Evolutionary conservation across 1,284 basidiomycete species (phyloP).

Genomic region (Ceraceosorus guamensis): DNA sequence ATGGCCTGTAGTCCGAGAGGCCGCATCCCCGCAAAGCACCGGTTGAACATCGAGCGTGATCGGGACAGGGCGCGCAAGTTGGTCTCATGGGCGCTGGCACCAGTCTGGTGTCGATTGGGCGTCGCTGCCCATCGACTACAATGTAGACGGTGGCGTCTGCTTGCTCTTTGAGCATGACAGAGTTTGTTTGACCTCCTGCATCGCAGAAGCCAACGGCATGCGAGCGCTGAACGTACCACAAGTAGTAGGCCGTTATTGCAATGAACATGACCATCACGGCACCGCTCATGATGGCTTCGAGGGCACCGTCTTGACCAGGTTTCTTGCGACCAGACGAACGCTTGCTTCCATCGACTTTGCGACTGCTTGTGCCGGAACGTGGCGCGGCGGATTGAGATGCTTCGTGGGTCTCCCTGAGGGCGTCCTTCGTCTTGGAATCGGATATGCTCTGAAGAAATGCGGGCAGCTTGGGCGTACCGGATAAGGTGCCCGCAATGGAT

Average conservation of each 20-base stretch:
- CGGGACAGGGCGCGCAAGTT: slow-evolving; percentile 35
- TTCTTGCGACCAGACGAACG: background rate
- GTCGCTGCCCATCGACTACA: slow-evolving; percentile 1
- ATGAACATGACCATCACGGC: background rate
- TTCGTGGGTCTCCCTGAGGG: too few species aligned
- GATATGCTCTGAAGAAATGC: too few species aligned
- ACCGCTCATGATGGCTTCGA: background rate
- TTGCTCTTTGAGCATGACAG: too few species aligned
- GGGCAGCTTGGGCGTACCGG: too few species aligned
- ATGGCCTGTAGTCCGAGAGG: slow-evolving; percentile 32
- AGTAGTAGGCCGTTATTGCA: slow-evolving; percentile 11
- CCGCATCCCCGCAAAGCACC: slow-evolving; percentile 25
- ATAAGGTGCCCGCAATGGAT: too few species aligned
- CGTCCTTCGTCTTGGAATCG: too few species aligned
- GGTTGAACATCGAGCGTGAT: slow-evolving; percentile 26
- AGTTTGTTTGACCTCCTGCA: slow-evolving; percentile 19
- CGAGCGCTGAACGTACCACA: slow-evolving; percentile 37
- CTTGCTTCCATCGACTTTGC: background rate
- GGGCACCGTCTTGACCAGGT: background rate
- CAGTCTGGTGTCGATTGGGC: slow-evolving; percentile 2
- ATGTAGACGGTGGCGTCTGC: background rate
- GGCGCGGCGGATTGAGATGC: too few species aligned
- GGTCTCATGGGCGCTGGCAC: slow-evolving; percentile 21
- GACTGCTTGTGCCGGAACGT: slow-evolving; percentile 1
- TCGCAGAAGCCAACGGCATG: slow-evolving; percentile 37